Base-by-base conservation (phyloP, 1,139 yeast species). In the Hanseniaspora gamundiae region DNA sequence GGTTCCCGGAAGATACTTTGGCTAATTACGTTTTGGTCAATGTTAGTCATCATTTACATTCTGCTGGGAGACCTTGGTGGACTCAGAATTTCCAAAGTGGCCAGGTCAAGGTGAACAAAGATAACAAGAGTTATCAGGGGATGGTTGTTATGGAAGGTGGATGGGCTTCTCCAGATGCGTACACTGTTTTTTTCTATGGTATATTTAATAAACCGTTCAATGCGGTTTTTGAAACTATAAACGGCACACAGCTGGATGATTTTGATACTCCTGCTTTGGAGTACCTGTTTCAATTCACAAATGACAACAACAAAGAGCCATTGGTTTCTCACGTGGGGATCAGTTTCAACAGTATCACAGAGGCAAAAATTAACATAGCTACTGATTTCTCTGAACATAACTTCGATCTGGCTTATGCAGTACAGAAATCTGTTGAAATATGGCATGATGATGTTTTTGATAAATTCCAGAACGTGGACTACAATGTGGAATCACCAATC, bases 121-220 rank as follows among this genome's bases (percentile, higher is more conserved):
- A 58, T 22, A 39, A 47, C 27, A 44, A 50, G 22, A 57, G 57
- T 0, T 64, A 64, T 44, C 48, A 51, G 8, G 67, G 68, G 2
- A 40, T 51, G 10, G 51, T 58, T 4, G 55, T 60, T 3, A 54
- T 60, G 17, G 50, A 53, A 24, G 65, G 66, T 22, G 68, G 68
- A 2, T 63, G 67, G 67, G 65, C 64, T 10, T 57, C 56, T 13
- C 64, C 61, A 45, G 41, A 43, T 6, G 51, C 60, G 1, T 64
- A 66, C 66, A 56, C 55, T 2, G 52, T 64, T 21, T 60, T 58
- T 47, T 64, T 56, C 47, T 62, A 63, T 51, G 65, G 61, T 5
- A 56, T 57, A 40, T 64, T 64, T 44, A 56, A 58, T 27, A 4
- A 24, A 38, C 3, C n/a, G 19, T 11, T 42, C 21, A 4, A 40